Evolutionary conservation across 129 eudicot species (phyloP), one percentile per base, ranked within the genome.

Genomic region (Flaveria sonorensis): DNA sequence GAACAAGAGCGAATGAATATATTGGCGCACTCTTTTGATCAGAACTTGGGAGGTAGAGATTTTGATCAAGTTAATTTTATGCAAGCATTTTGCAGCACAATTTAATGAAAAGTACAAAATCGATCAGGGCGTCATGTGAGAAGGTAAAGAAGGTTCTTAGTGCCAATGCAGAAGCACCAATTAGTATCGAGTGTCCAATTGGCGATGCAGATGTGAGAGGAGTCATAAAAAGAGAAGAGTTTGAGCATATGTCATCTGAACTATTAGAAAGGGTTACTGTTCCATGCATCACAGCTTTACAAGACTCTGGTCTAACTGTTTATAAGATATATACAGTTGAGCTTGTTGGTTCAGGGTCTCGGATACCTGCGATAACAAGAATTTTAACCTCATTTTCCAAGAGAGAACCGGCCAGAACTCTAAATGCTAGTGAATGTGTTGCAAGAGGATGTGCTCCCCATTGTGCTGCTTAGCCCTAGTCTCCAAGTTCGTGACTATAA

Each of bases 291-390:
- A 82, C 85, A 76, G 98, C 94, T 68, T 36, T 88, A 78, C 20
- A 28, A 10, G 89, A 85, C 10, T 81, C 96, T 68, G 87, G 92
- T 39, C 36, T 90, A 67, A 65, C 74, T 13, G 64, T 70, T 1
- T 86, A 83, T 56, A 74, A 75, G 82, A 87, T 93, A 78, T 85
- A 90, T 70, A 51, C 90, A 4, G 84, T 93, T 73, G 96, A 93
- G 92, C 96, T 93, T 67, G 90, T 90, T 66, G 98, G 98, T 24
- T 90, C 95, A 50, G 98, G 96, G 42, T 93, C 98, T 46, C 90
- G 94, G 20, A 79, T 93, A 83, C 98, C 95, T 57, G 89, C 95
- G 53, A 81, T 93, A n/a, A 51, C 77, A 18, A 85, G 69, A 73
- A 72, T 45, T 2, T 47, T 93, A 77, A 73, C 77, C 71, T 72